phyloP scores from a whole-genome alignment of 805 yeast species.

The Ascoidea asiatica region DNA sequence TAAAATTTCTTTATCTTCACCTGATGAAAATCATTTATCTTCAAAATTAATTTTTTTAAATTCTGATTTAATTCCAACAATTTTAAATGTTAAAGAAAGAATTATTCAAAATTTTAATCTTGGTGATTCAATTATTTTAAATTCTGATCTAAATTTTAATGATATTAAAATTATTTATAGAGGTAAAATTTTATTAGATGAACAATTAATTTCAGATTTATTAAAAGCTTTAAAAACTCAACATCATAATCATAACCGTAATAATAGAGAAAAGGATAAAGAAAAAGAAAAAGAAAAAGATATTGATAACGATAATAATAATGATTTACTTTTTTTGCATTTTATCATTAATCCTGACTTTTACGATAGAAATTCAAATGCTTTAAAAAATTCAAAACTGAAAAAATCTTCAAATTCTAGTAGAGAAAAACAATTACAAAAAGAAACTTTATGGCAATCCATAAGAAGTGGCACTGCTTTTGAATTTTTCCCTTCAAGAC shows the following conservation, averaged over 20 bases:
- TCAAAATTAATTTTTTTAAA: constrained; percentile 8
- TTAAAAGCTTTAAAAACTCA: too few relatives aligned
- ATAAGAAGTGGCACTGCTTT: constrained; percentile 15
- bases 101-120: constrained; percentile 15
- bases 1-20: constrained; percentile 15
- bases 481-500: constrained; percentile 15
- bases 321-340: constrained; percentile 9
- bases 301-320: not conserved
- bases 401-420: not conserved
- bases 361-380: not conserved
- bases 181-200: constrained; percentile 14
- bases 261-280: too few relatives aligned
- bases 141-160: constrained; percentile 5
- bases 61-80: constrained; percentile 12
- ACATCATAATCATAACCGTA: too few relatives aligned
- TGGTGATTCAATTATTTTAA: constrained; percentile 1
- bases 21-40: constrained; percentile 10
- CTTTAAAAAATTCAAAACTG: not conserved
- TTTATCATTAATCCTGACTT: constrained; percentile 9
- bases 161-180: constrained; percentile 16
- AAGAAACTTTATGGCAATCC: constrained; percentile 17
- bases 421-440: constrained; percentile 1
- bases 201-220: constrained; percentile 10
- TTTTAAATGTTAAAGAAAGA: constrained; percentile 12
- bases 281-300: too few relatives aligned